Percentiles rank a stretch among this genome's conserved stretches.
These are phyloP conservation scores for Russula abietina DNA, from an alignment of 768 basidiomycete genomes.

Conservation along the genomic window DNA sequence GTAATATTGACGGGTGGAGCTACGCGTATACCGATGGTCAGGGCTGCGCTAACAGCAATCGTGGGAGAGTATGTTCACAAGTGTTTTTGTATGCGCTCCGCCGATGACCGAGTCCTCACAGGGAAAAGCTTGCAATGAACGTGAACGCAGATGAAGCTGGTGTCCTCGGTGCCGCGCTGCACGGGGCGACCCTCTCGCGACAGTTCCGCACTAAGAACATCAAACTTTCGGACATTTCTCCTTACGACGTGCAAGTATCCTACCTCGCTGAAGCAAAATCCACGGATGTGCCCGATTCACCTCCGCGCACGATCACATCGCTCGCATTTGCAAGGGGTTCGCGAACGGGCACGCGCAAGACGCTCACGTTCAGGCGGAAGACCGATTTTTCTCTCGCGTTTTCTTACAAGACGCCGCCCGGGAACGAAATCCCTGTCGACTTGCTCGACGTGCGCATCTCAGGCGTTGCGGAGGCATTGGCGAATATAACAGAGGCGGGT, in stretches of 20 bases:
- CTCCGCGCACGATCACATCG: slow-evolving; percentile 66
- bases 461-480: slow-evolving; percentile 70
- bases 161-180: slow-evolving; percentile 87
- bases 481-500: slow-evolving; percentile 78
- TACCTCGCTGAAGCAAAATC: slow-evolving; percentile 61
- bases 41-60: slow-evolving; percentile 65
- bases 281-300: slow-evolving; percentile 32
- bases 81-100: not conserved
- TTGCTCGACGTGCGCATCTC: slow-evolving; percentile 67
- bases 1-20: slow-evolving; percentile 91
- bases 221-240: slow-evolving; percentile 66
- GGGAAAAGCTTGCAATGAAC: slow-evolving; percentile 83
- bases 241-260: slow-evolving; percentile 73
- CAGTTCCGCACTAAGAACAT: slow-evolving; percentile 96
- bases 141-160: slow-evolving; percentile 97
- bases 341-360: slow-evolving; percentile 77
- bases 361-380: slow-evolving; percentile 76
- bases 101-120: slow-evolving; percentile 27
- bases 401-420: slow-evolving; percentile 60
- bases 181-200: slow-evolving; percentile 81
- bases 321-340: slow-evolving; percentile 73
- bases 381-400: slow-evolving; percentile 78
- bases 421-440: slow-evolving; percentile 65
- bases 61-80: slow-evolving; percentile 62
- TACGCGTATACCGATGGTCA: slow-evolving; percentile 88